phyloP scores from a whole-genome alignment of 2,329 filamentous ascomycete genomes.

The Domatiomyces globalis region DNA sequence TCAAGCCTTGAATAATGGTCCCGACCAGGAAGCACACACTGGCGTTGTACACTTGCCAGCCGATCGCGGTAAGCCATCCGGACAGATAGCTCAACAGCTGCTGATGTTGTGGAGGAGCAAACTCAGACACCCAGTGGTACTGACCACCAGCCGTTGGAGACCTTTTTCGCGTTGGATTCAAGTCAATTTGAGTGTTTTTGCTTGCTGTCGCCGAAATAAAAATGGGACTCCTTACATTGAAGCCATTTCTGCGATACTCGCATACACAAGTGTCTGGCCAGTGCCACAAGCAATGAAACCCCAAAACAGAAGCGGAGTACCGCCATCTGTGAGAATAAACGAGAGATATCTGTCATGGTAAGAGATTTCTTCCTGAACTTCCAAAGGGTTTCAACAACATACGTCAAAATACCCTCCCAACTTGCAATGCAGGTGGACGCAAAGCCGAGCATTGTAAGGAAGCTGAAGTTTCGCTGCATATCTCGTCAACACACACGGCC shows the following conservation, averaged over 20 bases:
- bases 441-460: slow-evolving; percentile 33
- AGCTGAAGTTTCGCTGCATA: slow-evolving; percentile 31
- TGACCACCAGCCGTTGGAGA: slow-evolving; percentile 32
- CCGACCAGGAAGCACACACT: slow-evolving; percentile 25
- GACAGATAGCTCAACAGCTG: slow-evolving; percentile 41
- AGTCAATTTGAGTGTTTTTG: background rate
- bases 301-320: slow-evolving; percentile 40
- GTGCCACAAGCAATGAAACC: slow-evolving; percentile 35
- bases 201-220: background rate
- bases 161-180: slow-evolving; percentile 13
- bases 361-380: background rate
- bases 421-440: slow-evolving; percentile 30
- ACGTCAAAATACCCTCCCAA: slow-evolving; percentile 32
- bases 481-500: background rate
- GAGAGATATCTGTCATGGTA: slow-evolving; percentile 4
- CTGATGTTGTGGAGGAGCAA: slow-evolving; percentile 35
- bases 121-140: slow-evolving; percentile 46
- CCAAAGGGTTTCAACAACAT: slow-evolving; percentile 5
- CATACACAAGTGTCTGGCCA: slow-evolving; percentile 28
- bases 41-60: slow-evolving; percentile 34
- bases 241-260: slow-evolving; percentile 37
- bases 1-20: slow-evolving; percentile 19
- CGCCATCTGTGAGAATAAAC: slow-evolving; percentile 30
- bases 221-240: slow-evolving; percentile 27
- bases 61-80: slow-evolving; percentile 32